Base-by-base conservation (phyloP, 1,284 basidiomycete genomes). In the Polyporus tsugae region DNA sequence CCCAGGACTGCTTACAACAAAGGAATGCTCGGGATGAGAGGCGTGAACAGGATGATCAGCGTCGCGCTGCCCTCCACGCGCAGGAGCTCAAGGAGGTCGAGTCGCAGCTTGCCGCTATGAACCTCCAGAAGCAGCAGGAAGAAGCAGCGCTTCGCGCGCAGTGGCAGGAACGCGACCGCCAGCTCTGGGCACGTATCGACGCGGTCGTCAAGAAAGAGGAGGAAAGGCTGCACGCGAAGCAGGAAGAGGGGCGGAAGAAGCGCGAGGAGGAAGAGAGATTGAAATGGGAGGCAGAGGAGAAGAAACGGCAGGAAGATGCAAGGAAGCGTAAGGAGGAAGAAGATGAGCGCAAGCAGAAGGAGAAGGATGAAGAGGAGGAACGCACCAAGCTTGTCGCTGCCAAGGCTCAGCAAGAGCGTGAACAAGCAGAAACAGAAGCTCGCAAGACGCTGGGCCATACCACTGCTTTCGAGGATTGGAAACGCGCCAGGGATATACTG, bases 401-500 rank as follows among this genome's bases (percentile, higher is more conserved):
- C 64, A 76, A 79, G 58, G 67, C 72, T 59, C 72, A 72, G 70
- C 74, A 72, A 61, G 78, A 77, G 69, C 72, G 74, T 52, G 73
- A 79, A 59, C 71, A 76, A 44, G 74, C 78, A 42, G 75, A 78
- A 63, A 66, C 71, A 52, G 68, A 75, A 41, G 73, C 75, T 66
- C 73, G 80, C 69, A 79, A 79, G 70, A 75, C 75, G 46, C 69
- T 89, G 29, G 88, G 88, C 9, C 79, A 89, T 74, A 82, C 83
- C 0, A 84, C 85, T 0, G 82, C 89, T 7, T 83, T 83, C 44
- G 86, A 89, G 15, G 93, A 95, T 74, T 97, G 93, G 92, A 76
- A 79, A 59, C 78, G 84, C 35, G 93, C 90, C 67, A 86, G 91
- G 19, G 80, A 82, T 22, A 83, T 83, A 64, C 85, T 96, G 70